These are phyloP conservation scores for Boletus reticulatus DNA, from an alignment of 768 basidiomycete genomes.

Conservation along the genomic window DNA sequence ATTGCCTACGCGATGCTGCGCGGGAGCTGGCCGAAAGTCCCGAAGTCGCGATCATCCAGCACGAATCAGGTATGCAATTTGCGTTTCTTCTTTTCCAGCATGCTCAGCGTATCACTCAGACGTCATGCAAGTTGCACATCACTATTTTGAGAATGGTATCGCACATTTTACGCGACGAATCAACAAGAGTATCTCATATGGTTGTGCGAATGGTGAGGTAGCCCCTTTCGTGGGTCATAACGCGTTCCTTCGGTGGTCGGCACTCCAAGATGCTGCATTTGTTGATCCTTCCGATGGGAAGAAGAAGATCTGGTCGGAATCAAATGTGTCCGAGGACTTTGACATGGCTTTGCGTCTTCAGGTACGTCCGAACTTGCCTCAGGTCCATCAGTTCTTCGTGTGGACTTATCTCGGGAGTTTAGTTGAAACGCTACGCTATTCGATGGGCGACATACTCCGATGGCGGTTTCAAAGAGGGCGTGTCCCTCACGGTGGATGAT, in stretches of 20 bases:
- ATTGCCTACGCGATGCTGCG: constrained; percentile 89
- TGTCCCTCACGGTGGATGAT: constrained; percentile 88
- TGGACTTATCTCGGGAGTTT: not conserved
- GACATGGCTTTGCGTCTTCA: constrained; percentile 63
- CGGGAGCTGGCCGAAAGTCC: constrained; percentile 66
- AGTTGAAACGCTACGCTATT: constrained; percentile 25
- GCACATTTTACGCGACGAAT: constrained; percentile 87
- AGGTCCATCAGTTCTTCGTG: not conserved
- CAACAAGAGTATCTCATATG: constrained; percentile 79
- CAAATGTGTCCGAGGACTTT: constrained; percentile 69
- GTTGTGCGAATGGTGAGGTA: constrained; percentile 76
- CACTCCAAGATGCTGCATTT: constrained; percentile 83
- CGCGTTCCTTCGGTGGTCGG: constrained; percentile 87
- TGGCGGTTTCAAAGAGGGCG: constrained; percentile 91
- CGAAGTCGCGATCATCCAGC: constrained; percentile 82
- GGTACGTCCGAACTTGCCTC: constrained; percentile 11
- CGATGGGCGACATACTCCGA: constrained; percentile 84
- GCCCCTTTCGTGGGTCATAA: constrained; percentile 84
- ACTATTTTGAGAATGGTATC: constrained; percentile 91
- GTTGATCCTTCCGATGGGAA: constrained; percentile 49
- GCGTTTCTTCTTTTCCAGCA: constrained; percentile 19
- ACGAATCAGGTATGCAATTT: constrained; percentile 68
- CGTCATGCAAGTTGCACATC: constrained; percentile 87
- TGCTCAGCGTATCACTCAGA: constrained; percentile 37
- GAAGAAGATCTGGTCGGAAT: constrained; percentile 75